Base-by-base conservation (phyloP, 495 filamentous ascomycete genomes). In the Talaromyces wortmannii region DNA sequence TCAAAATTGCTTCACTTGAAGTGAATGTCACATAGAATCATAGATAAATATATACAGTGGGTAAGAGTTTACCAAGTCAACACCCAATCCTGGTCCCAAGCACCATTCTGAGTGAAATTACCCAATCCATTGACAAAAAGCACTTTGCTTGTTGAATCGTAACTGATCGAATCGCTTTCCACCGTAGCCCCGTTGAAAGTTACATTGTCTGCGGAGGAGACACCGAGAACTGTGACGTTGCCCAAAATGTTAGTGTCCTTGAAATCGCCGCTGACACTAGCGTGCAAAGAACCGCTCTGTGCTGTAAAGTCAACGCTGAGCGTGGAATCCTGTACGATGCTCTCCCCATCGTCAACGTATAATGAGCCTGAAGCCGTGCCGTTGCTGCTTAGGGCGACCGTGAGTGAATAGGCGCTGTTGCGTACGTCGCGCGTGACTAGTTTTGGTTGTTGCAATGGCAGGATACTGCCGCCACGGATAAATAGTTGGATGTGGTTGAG, bases 271-370 rank as follows among this genome's bases (percentile, higher is more conserved):
- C 61, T 52, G 0, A 73, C 69, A 2, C 59, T 61, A 3, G 77
- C 80, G 17, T 66, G 69, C 6, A 90, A 66, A 4, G 71, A 67
- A 0, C 67, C 74, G 7, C 66, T 57, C 7, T 67, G 61, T 0
- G 76, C 82, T 3, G 63, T 63, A 67, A 90, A 88, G 66, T 77
- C 59, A 46, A 90, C 79, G 61, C 72, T 78, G 7, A 80, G 73
- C 10, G 81, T 86, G 0, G 72, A 70, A 16, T 76, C 69, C 3
- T 80, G 89, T 29, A 59, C 59, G 31, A 94, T 36, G 47, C 84
- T 90, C 67, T 87, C 86, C 0, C 91, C 91, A 65, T 96, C 92
- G 61, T 96, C 91, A 7, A 95, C 61, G 61, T 96, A 95, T 7
- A 96, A 63, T 10, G 74, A 54, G 0, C 92, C 92, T 3, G 57